phyloP scores from a whole-genome alignment of 2,329 filamentous ascomycete species.

The Canariomyces notabilis region DNA sequence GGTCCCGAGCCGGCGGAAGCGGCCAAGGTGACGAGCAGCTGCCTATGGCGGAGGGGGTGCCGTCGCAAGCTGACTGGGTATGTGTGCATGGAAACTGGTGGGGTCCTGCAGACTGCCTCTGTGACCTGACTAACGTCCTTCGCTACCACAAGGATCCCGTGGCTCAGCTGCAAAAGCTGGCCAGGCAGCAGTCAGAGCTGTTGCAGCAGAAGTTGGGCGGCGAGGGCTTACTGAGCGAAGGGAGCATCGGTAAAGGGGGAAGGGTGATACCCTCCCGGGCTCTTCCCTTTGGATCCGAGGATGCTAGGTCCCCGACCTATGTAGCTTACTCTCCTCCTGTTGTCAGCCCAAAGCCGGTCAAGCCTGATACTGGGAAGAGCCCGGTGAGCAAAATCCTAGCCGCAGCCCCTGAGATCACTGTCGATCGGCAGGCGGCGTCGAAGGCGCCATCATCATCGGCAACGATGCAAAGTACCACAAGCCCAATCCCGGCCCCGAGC shows the following conservation, averaged over 20 bases:
- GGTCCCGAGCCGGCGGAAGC: slow-evolving; percentile 32
- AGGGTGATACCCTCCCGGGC: slow-evolving; percentile 44
- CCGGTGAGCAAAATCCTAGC: slow-evolving; percentile 26
- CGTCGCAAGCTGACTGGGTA: slow-evolving; percentile 90
- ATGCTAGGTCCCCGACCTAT: slow-evolving; percentile 41
- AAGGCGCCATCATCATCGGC: slow-evolving; percentile 1
- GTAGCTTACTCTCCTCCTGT: slow-evolving; percentile 36
- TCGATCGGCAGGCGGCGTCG: slow-evolving; percentile 4
- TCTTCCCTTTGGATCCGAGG: slow-evolving; percentile 51
- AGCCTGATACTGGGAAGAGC: slow-evolving; percentile 26
- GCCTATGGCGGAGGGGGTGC: slow-evolving; percentile 75
- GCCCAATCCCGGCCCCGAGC: slow-evolving; percentile 34
- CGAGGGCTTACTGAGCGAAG: slow-evolving; percentile 21
- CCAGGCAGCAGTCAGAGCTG: slow-evolving; percentile 59
- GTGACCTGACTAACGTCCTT: slow-evolving; percentile 51
- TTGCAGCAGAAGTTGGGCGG: slow-evolving; percentile 50
- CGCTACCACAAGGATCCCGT: slow-evolving; percentile 59
- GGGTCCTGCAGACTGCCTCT: slow-evolving; percentile 48
- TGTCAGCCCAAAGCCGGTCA: slow-evolving; percentile 34
- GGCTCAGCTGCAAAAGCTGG: slow-evolving; percentile 65
- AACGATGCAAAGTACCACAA: neutral
- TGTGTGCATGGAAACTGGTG: slow-evolving; percentile 58
- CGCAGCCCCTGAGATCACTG: slow-evolving; percentile 17
- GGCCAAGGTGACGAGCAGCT: slow-evolving; percentile 46
- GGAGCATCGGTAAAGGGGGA: slow-evolving; percentile 15